A percentile compares a stretch with the other conserved stretches of the same genome.
Conservation (phyloP, 371 early-diverging fungal species). For the Lichtheimia ornata region DNA sequence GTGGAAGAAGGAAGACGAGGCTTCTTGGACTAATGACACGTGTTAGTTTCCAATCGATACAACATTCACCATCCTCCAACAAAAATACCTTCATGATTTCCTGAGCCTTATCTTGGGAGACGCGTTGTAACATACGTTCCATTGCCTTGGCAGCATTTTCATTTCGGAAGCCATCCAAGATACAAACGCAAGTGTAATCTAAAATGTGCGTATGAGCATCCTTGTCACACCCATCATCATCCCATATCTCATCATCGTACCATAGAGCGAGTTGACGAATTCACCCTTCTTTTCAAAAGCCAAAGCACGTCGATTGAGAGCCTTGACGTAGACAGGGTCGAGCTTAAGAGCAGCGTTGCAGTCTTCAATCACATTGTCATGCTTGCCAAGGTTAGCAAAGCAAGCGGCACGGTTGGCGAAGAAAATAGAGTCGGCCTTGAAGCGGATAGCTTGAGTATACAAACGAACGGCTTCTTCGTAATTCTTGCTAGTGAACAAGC, state of each 20-base stretch:
- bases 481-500: slow-evolving; percentile 78
- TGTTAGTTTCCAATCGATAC: neutral
- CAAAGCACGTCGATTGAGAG: slow-evolving; percentile 82
- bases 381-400: slow-evolving; percentile 71
- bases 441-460: slow-evolving; percentile 87
- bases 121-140: slow-evolving; percentile 86
- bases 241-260: slow-evolving; percentile 23
- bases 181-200: slow-evolving; percentile 92
- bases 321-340: slow-evolving; percentile 81
- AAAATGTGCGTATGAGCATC: neutral
- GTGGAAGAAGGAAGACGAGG: slow-evolving; percentile 87
- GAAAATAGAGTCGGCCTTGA: slow-evolving; percentile 79
- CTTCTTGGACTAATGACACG: slow-evolving; percentile 38
- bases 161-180: slow-evolving; percentile 92
- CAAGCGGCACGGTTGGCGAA: slow-evolving; percentile 96
- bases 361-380: slow-evolving; percentile 75
- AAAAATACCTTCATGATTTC: slow-evolving; percentile 68
- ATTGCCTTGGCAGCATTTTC: slow-evolving; percentile 78
- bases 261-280: slow-evolving; percentile 80
- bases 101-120: slow-evolving; percentile 77
- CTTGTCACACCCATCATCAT: neutral
- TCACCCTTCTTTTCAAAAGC: slow-evolving; percentile 73
- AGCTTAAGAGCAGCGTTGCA: slow-evolving; percentile 71
- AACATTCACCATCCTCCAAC: neutral
- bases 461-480: slow-evolving; percentile 84